These are phyloP conservation scores for Chytriomyces confervae DNA, from an alignment of 192 early-diverging fungal genomes.

Conservation along the genomic window DNA sequence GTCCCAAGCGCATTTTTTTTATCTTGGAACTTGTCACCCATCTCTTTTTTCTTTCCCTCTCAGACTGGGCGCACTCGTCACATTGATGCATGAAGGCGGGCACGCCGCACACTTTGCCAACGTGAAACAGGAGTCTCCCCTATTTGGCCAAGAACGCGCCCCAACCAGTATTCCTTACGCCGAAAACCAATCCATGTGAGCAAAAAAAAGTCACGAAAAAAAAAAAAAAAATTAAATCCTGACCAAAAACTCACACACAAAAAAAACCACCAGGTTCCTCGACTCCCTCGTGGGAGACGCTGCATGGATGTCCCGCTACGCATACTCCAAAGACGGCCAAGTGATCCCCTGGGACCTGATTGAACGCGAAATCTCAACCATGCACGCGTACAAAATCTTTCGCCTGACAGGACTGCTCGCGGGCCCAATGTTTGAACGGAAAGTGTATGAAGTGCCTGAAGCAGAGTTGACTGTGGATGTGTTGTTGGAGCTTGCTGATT, in stretches of 20 bases:
- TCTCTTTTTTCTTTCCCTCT: slow-evolving; percentile 4
- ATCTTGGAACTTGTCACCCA: slow-evolving; percentile 22
- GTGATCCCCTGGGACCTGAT: slow-evolving; percentile 44
- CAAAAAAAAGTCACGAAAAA: too few species aligned
- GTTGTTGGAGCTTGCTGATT: slow-evolving; percentile 34
- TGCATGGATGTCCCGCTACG: slow-evolving; percentile 39
- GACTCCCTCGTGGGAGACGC: slow-evolving; percentile 42
- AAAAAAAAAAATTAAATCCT: too few species aligned
- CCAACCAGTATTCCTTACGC: slow-evolving; percentile 42
- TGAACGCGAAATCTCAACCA: slow-evolving; percentile 32
- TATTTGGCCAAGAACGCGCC: slow-evolving; percentile 38
- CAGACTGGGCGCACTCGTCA: slow-evolving; percentile 27
- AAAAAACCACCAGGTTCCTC: slow-evolving; percentile 15
- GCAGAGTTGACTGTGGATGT: slow-evolving; percentile 37
- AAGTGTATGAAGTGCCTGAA: slow-evolving; percentile 40
- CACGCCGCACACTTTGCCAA: slow-evolving; percentile 39
- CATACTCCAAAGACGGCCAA: slow-evolving; percentile 31
- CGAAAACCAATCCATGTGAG: slow-evolving; percentile 41
- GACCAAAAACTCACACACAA: too few species aligned
- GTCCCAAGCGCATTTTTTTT: not conserved
- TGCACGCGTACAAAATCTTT: slow-evolving; percentile 36
- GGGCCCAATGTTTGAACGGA: slow-evolving; percentile 36
- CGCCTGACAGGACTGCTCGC: slow-evolving; percentile 32
- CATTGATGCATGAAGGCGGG: slow-evolving; percentile 41
- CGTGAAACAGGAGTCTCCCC: slow-evolving; percentile 34